phyloP scores from a whole-genome alignment of 1,284 basidiomycete genomes.

The Moniliella sp. region DNA sequence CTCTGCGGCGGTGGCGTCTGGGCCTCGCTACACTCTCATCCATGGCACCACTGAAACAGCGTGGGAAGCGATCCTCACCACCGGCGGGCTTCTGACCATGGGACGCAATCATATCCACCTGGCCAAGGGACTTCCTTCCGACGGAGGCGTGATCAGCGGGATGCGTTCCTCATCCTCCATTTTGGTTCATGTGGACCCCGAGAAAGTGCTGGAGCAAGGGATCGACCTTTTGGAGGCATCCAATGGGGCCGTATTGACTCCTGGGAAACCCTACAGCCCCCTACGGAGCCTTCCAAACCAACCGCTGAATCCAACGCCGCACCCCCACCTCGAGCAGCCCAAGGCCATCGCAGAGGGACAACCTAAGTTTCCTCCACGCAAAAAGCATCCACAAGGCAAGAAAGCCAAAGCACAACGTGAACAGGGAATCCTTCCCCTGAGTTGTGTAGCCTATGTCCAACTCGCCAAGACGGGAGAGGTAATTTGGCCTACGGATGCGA shows the following conservation, averaged over 20 bases:
- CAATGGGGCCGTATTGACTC: neutral
- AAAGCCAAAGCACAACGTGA: too few species aligned
- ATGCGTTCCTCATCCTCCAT: neutral
- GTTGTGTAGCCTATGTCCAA: too few species aligned
- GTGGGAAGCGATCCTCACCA: constrained; percentile 21
- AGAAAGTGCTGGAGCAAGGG: neutral
- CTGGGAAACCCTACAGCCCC: constrained; percentile 1
- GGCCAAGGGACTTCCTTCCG: constrained; percentile 42
- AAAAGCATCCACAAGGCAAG: too few species aligned
- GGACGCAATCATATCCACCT: constrained; percentile 66
- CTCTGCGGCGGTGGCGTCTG: constrained; percentile 3
- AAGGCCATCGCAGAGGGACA: too few species aligned
- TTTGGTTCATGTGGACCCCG: neutral
- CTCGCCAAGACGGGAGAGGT: too few species aligned
- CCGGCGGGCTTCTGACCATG: constrained; percentile 60
- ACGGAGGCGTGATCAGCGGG: neutral
- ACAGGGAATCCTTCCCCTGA: too few species aligned
- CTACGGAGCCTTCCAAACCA: too few species aligned
- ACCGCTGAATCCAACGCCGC: too few species aligned
- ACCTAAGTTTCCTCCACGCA: too few species aligned
- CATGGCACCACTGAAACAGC: constrained; percentile 37
- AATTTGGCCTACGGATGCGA: too few species aligned
- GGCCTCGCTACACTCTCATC: constrained; percentile 4
- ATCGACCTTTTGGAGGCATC: neutral
- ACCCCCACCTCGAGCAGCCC: too few species aligned